These are phyloP conservation scores for Cryphonectria japonica DNA, from an alignment of 2,329 filamentous ascomycete species.

Conservation along the genomic window DNA sequence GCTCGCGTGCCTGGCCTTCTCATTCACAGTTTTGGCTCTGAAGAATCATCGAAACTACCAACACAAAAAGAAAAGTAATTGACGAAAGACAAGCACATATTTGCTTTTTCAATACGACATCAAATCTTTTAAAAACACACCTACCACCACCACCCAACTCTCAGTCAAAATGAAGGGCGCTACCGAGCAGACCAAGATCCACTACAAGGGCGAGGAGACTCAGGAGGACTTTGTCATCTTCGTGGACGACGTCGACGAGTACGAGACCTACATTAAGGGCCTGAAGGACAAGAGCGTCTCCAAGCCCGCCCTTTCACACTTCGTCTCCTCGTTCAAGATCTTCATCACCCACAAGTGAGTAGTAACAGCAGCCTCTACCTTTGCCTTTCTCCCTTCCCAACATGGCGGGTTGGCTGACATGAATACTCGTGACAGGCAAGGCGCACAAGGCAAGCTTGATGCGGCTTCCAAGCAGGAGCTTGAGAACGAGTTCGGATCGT, in stretches of 20 bases:
- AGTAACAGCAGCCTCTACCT: not conserved
- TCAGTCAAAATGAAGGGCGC: slow-evolving; percentile 53
- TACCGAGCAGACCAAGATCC: slow-evolving; percentile 73
- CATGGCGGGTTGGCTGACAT: slow-evolving; percentile 10
- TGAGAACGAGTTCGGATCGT: slow-evolving; percentile 85
- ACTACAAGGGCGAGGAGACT: slow-evolving; percentile 71
- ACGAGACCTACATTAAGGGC: slow-evolving; percentile 77
- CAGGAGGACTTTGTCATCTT: slow-evolving; percentile 64
- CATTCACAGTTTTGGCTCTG: not conserved
- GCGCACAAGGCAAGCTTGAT: slow-evolving; percentile 79
- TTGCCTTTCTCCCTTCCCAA: not conserved
- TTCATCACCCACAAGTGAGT: slow-evolving; percentile 88
- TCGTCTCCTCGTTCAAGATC: slow-evolving; percentile 86
- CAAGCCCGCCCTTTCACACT: slow-evolving; percentile 64
- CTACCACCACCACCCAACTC: slow-evolving; percentile 21
- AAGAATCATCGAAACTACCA: not conserved
- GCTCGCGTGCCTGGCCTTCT: not conserved
- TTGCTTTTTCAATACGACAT: slow-evolving; percentile 26
- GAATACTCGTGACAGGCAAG: slow-evolving; percentile 64
- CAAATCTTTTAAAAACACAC: slow-evolving; percentile 19
- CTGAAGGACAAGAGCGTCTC: slow-evolving; percentile 77
- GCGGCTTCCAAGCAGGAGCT: slow-evolving; percentile 74
- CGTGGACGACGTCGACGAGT: slow-evolving; percentile 62
- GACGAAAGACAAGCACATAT: slow-evolving; percentile 14
- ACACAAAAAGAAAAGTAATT: slow-evolving; percentile 20